Conservation (phyloP, 2,329 filamentous ascomycete species). For the Plenodomus tracheiphilus region DNA sequence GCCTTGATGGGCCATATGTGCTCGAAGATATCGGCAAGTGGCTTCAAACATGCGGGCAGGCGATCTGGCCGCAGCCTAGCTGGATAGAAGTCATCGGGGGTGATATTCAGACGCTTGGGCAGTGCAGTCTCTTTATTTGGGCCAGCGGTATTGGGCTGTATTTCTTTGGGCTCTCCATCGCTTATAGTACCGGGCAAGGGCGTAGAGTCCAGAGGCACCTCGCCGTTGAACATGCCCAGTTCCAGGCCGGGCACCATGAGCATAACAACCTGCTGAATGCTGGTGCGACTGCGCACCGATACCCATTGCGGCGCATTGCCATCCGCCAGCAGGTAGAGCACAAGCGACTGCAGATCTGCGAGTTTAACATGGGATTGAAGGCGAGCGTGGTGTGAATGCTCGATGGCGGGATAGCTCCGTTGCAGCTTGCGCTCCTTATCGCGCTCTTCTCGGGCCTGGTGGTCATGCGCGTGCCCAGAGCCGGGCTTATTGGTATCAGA, state of each 20-base stretch:
- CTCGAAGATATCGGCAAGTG: conserved; percentile 79
- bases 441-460: conserved; percentile 23
- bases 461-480: conserved; percentile 4
- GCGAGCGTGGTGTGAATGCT: conserved; percentile 57
- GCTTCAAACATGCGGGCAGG: conserved; percentile 53
- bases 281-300: conserved; percentile 59
- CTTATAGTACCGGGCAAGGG: conserved; percentile 1
- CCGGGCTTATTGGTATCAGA: conserved; percentile 17
- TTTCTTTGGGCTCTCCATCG: conserved; percentile 5
- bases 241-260: conserved; percentile 93
- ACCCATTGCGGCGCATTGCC: conserved; percentile 64
- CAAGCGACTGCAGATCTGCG: conserved; percentile 60
- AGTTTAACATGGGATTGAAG: conserved; percentile 61
- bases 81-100: conserved; percentile 56
- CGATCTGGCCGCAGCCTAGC: conserved; percentile 46
- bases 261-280: conserved; percentile 75
- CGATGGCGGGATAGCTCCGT: conserved; percentile 48
- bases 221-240: conserved; percentile 80
- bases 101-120: conserved; percentile 39
- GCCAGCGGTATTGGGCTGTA: conserved; percentile 13
- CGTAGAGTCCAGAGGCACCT: conserved; percentile 23
- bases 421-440: conserved; percentile 38
- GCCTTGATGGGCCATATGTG: conserved; percentile 89
- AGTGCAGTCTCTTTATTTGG: conserved; percentile 13
- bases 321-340: conserved; percentile 64